Evolutionary conservation across 1,284 basidiomycete species (phyloP), one percentile per base, ranked within the genome.

Genomic region (Mycosarcoma mackinlayi): DNA sequence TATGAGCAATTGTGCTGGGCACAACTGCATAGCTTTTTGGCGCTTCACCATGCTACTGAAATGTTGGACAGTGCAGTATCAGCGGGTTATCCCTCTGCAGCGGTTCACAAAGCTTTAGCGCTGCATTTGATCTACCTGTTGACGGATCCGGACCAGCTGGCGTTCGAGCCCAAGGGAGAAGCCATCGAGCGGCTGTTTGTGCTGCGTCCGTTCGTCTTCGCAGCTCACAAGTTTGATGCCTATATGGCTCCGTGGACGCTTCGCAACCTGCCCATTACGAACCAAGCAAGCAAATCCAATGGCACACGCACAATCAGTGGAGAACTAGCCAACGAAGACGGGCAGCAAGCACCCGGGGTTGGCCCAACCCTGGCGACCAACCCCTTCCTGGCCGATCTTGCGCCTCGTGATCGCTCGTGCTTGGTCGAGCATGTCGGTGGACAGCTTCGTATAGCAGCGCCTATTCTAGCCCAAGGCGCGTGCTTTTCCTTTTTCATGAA

Each of bases 181-280:
- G 80, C 85, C n/a, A 85, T 86, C 52, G 84, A 86, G 62, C 84
- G 84, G 68, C 83, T 86, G 56, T 86, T 86, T 57, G 83, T 86
- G 21, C 78, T 87, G 6, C 83, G 86, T 37, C 85, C 86, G 1
- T 86, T 86, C 51, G 86, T 86, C 18, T 87, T 87, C 71, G 86
- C 86, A 0, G 84, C 86, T 0, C 85, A 85, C 75, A 84, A 85
- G 73, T 87, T 86, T 69, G 85, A 86, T 49, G 76, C 85, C 5
- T 86, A 82, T 70, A 83, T 84, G 64, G 85, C 84, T 0, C 86
- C 86, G 0, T 87, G 86, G 86, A 85, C 84, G 1, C 73, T 75
- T 1, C 56, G 66, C 16, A 66, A 63, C 16, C 58, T 75, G 13
- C 73, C 75, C 0, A 33, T 65, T 1, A 27, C 50, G 19, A 54